Evolutionary conservation across 2,329 filamentous ascomycete species (phyloP).

Genomic region (Cytospora chrysosperma): DNA sequence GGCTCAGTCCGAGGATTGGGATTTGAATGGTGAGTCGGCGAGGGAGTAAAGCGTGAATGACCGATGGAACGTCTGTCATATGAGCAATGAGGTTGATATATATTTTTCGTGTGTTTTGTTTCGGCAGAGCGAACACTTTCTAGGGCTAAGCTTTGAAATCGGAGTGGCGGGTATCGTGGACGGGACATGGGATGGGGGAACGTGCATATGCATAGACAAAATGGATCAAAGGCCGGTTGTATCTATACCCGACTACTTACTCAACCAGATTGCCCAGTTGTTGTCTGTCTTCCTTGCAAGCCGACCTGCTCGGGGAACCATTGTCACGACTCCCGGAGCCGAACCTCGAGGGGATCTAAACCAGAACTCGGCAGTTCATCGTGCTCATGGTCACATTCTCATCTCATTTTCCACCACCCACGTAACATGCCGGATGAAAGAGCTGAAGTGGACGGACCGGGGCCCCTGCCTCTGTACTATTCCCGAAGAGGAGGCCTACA

Average conservation of each 20-base stretch:
- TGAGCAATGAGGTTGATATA: constrained; percentile 8
- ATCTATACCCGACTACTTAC: not conserved
- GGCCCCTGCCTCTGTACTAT: not conserved
- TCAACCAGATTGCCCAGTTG: too few species aligned
- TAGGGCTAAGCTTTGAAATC: not conserved
- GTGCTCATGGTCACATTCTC: not conserved
- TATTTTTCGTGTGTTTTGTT: constrained; percentile 7
- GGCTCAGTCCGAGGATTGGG: constrained; percentile 26
- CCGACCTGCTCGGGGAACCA: not conserved
- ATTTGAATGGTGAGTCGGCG: constrained; percentile 19
- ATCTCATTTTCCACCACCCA: not conserved
- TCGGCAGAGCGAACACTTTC: not conserved
- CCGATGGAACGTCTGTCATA: not conserved
- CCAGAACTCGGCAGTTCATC: not conserved
- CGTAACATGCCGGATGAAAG: not conserved
- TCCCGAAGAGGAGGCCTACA: not conserved
- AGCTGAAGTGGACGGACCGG: not conserved
- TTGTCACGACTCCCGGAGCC: too few species aligned
- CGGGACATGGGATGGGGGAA: not conserved
- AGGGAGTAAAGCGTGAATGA: not conserved
- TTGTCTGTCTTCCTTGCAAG: too few species aligned
- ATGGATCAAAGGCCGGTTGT: not conserved
- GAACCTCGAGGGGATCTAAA: not conserved
- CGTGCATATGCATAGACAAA: not conserved
- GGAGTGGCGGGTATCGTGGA: not conserved